Evolutionary conservation across 768 basidiomycete genomes (phyloP).

Genomic region (Inosperma sp.): DNA sequence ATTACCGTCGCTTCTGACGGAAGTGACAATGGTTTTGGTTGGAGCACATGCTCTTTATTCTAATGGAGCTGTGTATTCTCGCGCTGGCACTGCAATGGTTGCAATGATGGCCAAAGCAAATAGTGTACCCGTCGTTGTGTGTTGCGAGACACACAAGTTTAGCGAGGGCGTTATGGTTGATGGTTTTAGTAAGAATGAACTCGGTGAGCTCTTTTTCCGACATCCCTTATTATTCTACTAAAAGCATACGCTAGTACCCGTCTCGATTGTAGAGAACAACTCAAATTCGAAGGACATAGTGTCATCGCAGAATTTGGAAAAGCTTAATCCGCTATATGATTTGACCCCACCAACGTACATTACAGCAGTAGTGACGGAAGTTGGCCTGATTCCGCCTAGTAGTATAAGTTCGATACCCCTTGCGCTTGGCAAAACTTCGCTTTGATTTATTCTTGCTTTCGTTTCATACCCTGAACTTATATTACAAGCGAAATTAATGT

Average conservation of each 20-base stretch:
- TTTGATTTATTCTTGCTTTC: constrained; percentile 26
- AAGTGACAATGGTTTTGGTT: constrained; percentile 79
- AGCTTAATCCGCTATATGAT: constrained; percentile 88
- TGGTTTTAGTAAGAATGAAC: constrained; percentile 92
- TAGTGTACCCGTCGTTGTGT: constrained; percentile 90
- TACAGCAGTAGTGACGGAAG: constrained; percentile 95
- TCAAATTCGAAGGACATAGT: constrained; percentile 21
- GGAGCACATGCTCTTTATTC: constrained; percentile 94
- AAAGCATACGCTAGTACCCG: constrained; percentile 31
- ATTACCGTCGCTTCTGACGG: constrained; percentile 70
- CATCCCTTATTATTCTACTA: neutral
- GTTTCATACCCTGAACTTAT: neutral
- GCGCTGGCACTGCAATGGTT: constrained; percentile 92
- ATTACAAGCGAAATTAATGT: neutral
- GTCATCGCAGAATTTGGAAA: constrained; percentile 56
- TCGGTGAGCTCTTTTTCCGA: constrained; percentile 58
- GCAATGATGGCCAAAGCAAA: constrained; percentile 93
- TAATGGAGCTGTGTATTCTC: constrained; percentile 89
- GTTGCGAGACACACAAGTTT: constrained; percentile 99
- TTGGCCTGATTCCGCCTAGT: constrained; percentile 90
- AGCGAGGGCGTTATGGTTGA: constrained; percentile 90
- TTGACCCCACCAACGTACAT: constrained; percentile 89
- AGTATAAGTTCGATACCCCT: constrained; percentile 82
- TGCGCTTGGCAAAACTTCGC: constrained; percentile 51
- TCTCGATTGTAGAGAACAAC: constrained; percentile 28